A percentile compares a stretch with the other conserved stretches of the same genome.
Evolutionary conservation across 2,329 filamentous ascomycete species (phyloP).

Genomic region (Aspergillus ochraceoroseus): DNA sequence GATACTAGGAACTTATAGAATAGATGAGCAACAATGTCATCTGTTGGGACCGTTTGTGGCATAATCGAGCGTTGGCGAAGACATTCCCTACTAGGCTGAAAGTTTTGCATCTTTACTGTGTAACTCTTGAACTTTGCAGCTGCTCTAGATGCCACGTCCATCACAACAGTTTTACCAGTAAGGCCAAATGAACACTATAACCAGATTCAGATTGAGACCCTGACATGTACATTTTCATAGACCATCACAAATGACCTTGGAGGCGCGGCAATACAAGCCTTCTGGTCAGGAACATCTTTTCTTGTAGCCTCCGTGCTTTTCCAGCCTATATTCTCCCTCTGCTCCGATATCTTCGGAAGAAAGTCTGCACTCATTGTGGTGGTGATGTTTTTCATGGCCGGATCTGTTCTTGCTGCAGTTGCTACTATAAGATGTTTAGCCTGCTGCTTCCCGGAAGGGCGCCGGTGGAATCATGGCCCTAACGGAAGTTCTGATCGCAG

Average conservation of each 20-base stretch:
- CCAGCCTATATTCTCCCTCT: neutral
- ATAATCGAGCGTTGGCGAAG: no score
- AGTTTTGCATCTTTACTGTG: constrained; percentile 6
- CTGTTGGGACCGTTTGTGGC: no score
- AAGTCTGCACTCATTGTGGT: neutral
- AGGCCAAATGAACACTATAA: no score
- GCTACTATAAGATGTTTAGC: neutral
- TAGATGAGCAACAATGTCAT: no score
- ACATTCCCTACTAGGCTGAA: no score
- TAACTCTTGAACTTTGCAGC: constrained; percentile 1
- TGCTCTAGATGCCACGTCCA: constrained; percentile 1
- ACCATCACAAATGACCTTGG: neutral
- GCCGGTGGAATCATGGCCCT: constrained; percentile 44
- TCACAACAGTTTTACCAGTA: constrained; percentile 3
- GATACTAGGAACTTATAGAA: no score
- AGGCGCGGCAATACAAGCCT: constrained; percentile 1
- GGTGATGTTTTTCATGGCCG: constrained; percentile 1
- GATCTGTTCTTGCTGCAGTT: neutral
- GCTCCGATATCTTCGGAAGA: constrained; percentile 1
- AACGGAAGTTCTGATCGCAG: constrained; percentile 45
- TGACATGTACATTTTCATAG: no score
- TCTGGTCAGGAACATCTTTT: constrained; percentile 4
- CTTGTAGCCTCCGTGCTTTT: constrained; percentile 1
- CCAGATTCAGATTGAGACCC: no score
- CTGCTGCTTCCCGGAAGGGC: constrained; percentile 54